Evolutionary conservation across 257 asterid genomes (phyloP), one percentile per base, ranked within the genome.

Genomic region (Solanum pinnatisectum): DNA sequence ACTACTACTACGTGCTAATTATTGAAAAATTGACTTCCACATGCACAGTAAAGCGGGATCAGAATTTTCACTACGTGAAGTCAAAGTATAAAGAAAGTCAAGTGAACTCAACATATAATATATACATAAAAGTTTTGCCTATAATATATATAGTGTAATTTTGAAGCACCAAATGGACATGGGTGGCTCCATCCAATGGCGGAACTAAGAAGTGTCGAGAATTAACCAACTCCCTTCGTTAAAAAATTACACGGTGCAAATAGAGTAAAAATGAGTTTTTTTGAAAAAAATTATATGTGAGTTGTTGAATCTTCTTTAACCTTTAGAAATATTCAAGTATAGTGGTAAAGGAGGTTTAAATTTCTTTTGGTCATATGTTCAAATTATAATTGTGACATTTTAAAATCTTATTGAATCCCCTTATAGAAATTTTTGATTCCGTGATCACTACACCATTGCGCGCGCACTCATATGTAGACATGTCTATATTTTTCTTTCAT

Each of bases 401-500:
- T 25, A 25, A 32, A 25, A 25, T 25, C 10, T 14, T 30, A 14
- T 27, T 68, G 11, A 27, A 30, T 70, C 23, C 0, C 3, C 23
- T 70, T 7, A 3, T 70, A 30, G 30, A 70, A 70, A 8, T 15
- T 70, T 70, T 36, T 70, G 6, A 30, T 13, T 70, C 20, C 18
- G 35, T 49, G 60, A 2, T 12, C 4, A 68, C 36, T 25, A 33
- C 10, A 68, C 5, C 10, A 27, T 68, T 68, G 2, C 10, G 37
- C 5, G 0, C 10, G 0, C 10, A 68, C 5, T 0, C 22, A 68
- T 68, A 3, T 27, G 0, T 68, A 14, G 4, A 14, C 2, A 30
- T 30, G 0, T 27, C 37, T 6, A 70, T 70, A 15, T 14, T 15
- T 70, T 70, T 30, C 56, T 37, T 37, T n/a, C n/a, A 11, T 74